Percentiles rank a stretch among this genome's conserved stretches.
phyloP scores from a whole-genome alignment of 352 stramenopile genomes.

The Pythium insidiosum region DNA sequence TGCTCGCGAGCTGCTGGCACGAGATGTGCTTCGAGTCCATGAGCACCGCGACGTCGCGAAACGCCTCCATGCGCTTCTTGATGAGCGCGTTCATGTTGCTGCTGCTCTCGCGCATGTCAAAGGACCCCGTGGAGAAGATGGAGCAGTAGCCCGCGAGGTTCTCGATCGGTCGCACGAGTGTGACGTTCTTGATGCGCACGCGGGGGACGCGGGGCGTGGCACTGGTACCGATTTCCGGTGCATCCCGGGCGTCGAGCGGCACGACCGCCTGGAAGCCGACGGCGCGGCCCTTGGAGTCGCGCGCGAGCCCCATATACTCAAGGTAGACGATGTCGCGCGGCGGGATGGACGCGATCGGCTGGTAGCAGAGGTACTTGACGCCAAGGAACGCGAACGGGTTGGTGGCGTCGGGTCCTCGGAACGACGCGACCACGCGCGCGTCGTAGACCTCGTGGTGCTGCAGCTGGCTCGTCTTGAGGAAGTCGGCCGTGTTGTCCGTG shows the following conservation, averaged over 20 bases:
- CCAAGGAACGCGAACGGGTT: constrained; percentile 7
- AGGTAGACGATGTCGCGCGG: constrained; percentile 5
- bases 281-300: constrained; percentile 8
- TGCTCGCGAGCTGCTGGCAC: constrained; percentile 4
- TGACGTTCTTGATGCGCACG: constrained; percentile 2
- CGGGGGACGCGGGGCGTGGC: constrained; percentile 6
- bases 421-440: constrained; percentile 6
- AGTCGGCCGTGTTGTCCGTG: constrained; percentile 6
- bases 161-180: constrained; percentile 3
- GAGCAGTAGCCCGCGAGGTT: background rate
- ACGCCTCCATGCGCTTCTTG: constrained; percentile 7
- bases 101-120: constrained; percentile 9
- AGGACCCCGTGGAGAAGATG: constrained; percentile 5
- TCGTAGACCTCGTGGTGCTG: constrained; percentile 3
- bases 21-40: constrained; percentile 14
- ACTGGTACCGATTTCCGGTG: background rate
- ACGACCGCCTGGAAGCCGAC: constrained; percentile 10
- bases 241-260: constrained; percentile 6
- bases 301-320: constrained; percentile 12
- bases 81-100: constrained; percentile 11
- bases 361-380: constrained; percentile 10
- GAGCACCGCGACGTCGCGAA: constrained; percentile 7
- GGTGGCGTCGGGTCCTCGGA: background rate
- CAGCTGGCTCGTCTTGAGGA: constrained; percentile 9
- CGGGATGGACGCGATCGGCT: constrained; percentile 2